These are phyloP conservation scores for Iberis pinnata DNA, from an alignment of 345 rosid genomes.

Conservation along the genomic window DNA sequence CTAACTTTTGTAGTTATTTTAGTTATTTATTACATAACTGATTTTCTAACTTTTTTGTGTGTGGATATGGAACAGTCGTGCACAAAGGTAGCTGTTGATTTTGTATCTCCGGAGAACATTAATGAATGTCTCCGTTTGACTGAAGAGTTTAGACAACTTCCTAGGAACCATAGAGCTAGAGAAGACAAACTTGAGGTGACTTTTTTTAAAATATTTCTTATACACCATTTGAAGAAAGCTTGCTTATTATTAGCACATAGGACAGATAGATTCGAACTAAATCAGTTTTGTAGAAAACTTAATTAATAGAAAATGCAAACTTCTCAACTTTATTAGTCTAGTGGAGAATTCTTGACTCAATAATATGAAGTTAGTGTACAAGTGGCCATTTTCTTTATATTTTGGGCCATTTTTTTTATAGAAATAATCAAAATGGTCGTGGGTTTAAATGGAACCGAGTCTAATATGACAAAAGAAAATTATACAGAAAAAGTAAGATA, in stretches of 20 bases:
- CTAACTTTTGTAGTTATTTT: not conserved
- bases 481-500: not conserved
- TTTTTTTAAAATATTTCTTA: not conserved
- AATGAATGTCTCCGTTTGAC: slow-evolving; percentile 72
- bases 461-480: no score
- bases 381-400: no score
- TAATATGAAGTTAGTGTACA: no score
- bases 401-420: no score
- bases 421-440: no score
- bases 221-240: not conserved
- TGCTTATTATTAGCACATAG: no score
- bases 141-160: slow-evolving; percentile 82
- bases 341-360: no score
- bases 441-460: no score
- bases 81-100: slow-evolving; percentile 90
- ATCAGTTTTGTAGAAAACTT: not conserved
- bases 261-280: no score
- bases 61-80: slow-evolving; percentile 51
- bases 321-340: no score
- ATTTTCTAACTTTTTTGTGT: not conserved
- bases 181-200: slow-evolving; percentile 99
- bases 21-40: not conserved
- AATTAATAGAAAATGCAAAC: no score
- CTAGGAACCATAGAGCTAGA: slow-evolving; percentile 67
- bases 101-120: slow-evolving; percentile 86